A percentile compares a stretch with the other conserved stretches of the same genome.
phyloP scores from a whole-genome alignment of 2,329 filamentous ascomycete genomes.

The Colletotrichum euphorbiae region DNA sequence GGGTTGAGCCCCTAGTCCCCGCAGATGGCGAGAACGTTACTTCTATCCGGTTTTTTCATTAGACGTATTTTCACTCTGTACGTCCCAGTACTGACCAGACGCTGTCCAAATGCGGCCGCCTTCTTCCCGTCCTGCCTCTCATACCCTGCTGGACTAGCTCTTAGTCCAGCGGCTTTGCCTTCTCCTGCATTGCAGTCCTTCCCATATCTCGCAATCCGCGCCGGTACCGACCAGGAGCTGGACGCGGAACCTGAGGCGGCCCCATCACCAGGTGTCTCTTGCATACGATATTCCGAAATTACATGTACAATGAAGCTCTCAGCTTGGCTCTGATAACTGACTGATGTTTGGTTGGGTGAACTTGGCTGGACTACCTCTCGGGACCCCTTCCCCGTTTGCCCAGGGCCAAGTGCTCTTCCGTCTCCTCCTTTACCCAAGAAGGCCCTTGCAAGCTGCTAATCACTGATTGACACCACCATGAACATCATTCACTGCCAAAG shows the following conservation, averaged over 20 bases:
- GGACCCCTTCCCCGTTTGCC: constrained; percentile 25
- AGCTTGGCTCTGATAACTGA: constrained; percentile 49
- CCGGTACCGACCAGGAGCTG: constrained; percentile 41
- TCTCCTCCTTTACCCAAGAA: constrained; percentile 35
- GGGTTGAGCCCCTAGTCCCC: constrained; percentile 25
- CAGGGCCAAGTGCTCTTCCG: constrained; percentile 28
- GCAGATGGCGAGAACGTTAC: constrained; percentile 27
- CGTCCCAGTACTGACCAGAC: constrained; percentile 4
- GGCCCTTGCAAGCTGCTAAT: constrained; percentile 36
- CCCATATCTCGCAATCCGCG: constrained; percentile 18
- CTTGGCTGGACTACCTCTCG: constrained; percentile 30
- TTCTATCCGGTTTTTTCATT: constrained; percentile 21
- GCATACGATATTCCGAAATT: constrained; percentile 53
- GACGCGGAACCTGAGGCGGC: constrained; percentile 45
- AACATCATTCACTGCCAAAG: constrained; percentile 25
- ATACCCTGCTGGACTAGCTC: constrained; percentile 17
- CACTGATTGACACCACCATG: constrained; percentile 41
- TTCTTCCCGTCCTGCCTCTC: constrained; percentile 9
- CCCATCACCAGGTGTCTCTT: constrained; percentile 47
- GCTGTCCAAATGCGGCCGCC: constrained; percentile 36
- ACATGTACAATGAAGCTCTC: constrained; percentile 37
- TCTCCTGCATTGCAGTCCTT: constrained; percentile 12
- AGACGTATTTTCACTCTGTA: not conserved
- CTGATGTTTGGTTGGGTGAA: constrained; percentile 52
- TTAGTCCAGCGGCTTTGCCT: constrained; percentile 6